phyloP scores from a whole-genome alignment of 2,329 filamentous ascomycete species.

The Coleophoma eucalyptorum region DNA sequence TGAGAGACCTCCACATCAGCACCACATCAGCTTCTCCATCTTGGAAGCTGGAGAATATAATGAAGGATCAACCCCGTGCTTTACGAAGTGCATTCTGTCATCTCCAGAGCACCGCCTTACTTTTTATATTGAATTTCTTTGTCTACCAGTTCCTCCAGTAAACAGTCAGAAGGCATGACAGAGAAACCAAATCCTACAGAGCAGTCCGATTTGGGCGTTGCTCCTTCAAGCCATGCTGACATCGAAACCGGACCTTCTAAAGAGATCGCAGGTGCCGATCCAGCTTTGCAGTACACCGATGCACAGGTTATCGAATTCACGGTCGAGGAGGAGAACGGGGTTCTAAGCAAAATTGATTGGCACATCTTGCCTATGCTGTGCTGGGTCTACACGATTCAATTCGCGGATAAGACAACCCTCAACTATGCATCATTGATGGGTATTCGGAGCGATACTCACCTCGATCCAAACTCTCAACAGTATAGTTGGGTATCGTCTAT shows the following conservation, averaged over 20 bases:
- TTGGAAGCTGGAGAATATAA: not conserved
- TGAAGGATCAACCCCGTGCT: not conserved
- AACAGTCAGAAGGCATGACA: not conserved
- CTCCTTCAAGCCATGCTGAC: not conserved
- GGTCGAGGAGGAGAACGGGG: not conserved
- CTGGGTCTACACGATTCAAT: not conserved
- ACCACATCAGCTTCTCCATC: not conserved
- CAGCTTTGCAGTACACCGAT: not conserved
- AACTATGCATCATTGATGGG: slow-evolving; percentile 3
- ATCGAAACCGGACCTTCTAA: not conserved
- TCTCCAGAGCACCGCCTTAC: not conserved
- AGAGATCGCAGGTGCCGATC: not conserved
- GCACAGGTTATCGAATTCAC: not conserved
- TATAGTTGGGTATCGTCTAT: slow-evolving; percentile 18
- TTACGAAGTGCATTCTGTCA: not conserved
- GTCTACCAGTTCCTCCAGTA: not conserved
- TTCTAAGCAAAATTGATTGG: slow-evolving; percentile 1
- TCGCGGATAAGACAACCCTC: slow-evolving; percentile 2
- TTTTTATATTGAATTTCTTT: not conserved
- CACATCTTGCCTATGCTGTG: not conserved
- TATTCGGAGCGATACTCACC: slow-evolving; percentile 1
- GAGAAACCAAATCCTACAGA: not conserved
- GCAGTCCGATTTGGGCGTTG: not conserved
- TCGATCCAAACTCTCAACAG: slow-evolving; percentile 4
- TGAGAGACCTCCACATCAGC: not conserved